phyloP scores from a whole-genome alignment of 345 rosid species.

The Lepidium aucheri region DNA sequence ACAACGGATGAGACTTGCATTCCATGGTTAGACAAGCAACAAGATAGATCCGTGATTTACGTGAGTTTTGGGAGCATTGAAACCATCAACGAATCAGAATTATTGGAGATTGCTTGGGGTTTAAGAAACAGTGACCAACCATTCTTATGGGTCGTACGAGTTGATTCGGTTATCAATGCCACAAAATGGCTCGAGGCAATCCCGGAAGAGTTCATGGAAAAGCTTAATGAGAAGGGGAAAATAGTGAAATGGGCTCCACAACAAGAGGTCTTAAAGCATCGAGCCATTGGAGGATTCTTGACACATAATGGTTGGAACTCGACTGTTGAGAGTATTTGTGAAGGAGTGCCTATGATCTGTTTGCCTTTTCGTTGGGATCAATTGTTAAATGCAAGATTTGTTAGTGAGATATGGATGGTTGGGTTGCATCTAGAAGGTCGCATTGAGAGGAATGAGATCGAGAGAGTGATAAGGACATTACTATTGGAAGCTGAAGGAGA shows the following conservation, averaged over 20 bases:
- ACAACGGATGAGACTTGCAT: slow-evolving; percentile 33
- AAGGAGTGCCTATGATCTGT: slow-evolving; percentile 14
- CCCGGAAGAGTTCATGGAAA: slow-evolving; percentile 16
- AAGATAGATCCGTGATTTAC: slow-evolving; percentile 31
- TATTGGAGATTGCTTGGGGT: slow-evolving; percentile 39
- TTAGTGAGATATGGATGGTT: slow-evolving; percentile 3
- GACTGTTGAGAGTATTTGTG: slow-evolving; percentile 15
- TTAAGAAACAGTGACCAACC: slow-evolving; percentile 30
- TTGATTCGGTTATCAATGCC: background rate
- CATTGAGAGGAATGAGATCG: slow-evolving; percentile 12
- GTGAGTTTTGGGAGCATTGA: slow-evolving; percentile 39
- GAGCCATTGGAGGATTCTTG: slow-evolving; percentile 16
- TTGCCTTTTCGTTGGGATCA: slow-evolving; percentile 14
- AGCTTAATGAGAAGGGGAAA: slow-evolving; percentile 25
- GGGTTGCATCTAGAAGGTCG: slow-evolving; percentile 5
- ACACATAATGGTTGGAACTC: slow-evolving; percentile 22
- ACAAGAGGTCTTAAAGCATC: slow-evolving; percentile 10
- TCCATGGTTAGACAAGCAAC: slow-evolving; percentile 39
- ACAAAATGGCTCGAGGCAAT: background rate
- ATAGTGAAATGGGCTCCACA: slow-evolving; percentile 27
- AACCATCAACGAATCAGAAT: slow-evolving; percentile 18
- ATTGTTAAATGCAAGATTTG: slow-evolving; percentile 1
- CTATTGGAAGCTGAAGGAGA: background rate
- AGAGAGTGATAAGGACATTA: background rate
- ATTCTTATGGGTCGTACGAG: slow-evolving; percentile 44